Conservation (phyloP, 1,284 basidiomycete species). For the Moesziomyces antarcticus region DNA sequence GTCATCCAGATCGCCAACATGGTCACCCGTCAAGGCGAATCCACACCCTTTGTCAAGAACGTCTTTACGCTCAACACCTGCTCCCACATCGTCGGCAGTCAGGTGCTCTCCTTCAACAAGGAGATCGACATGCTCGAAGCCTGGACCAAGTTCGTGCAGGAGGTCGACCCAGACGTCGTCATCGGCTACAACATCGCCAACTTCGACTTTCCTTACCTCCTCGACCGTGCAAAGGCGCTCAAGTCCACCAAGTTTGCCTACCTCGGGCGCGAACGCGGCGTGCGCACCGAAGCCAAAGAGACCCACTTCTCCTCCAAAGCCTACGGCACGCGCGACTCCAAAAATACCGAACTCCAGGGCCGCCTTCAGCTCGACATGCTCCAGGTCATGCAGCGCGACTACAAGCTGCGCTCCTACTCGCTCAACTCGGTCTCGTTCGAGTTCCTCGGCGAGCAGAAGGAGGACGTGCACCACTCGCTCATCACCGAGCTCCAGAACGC, state of each 20-base stretch:
- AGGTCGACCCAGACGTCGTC: conserved; percentile 65
- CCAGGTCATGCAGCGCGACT: conserved; percentile 68
- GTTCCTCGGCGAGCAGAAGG: conserved; percentile 67
- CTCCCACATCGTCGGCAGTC: conserved; percentile 66
- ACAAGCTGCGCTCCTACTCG: conserved; percentile 66
- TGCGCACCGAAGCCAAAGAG: conserved; percentile 65
- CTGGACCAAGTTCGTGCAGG: conserved; percentile 65
- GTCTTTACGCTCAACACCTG: conserved; percentile 66
- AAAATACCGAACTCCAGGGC: conserved; percentile 66
- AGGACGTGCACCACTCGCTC: conserved; percentile 66
- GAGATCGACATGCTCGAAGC: conserved; percentile 64
- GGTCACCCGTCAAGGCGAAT: conserved; percentile 67
- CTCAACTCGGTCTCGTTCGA: conserved; percentile 68
- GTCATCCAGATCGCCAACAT: conserved; percentile 68
- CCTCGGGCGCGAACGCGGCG: conserved; percentile 62
- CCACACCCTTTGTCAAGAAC: conserved; percentile 65
- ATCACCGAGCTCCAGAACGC: conserved; percentile 67
- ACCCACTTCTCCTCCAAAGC: conserved; percentile 68
- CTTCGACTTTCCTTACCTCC: conserved; percentile 67
- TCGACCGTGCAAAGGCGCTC: conserved; percentile 66
- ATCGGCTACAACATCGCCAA: conserved; percentile 68
- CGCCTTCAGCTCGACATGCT: conserved; percentile 68
- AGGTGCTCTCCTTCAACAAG: conserved; percentile 63
- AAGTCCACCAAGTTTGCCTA: conserved; percentile 64
- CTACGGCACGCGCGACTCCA: conserved; percentile 67